These are phyloP conservation scores for Glebionis coronaria DNA, from an alignment of 129 eudicot genomes.

Conservation along the genomic window DNA sequence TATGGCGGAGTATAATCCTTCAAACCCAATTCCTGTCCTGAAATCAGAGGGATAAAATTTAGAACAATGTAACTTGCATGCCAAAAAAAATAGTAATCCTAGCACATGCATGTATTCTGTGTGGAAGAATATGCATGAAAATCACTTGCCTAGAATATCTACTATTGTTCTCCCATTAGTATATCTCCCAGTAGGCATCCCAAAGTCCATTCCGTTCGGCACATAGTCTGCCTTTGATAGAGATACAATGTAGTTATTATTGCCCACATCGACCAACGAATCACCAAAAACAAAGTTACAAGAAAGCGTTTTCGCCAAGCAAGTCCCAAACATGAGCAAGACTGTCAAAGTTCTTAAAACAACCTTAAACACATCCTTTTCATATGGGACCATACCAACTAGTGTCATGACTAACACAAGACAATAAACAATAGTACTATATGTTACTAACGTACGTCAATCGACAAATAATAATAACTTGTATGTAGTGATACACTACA, in stretches of 20 bases:
- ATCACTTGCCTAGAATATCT: constrained; percentile 70
- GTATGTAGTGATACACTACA: no score
- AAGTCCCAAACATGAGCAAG: constrained; percentile 24
- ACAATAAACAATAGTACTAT: neutral
- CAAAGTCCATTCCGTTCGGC: constrained; percentile 91
- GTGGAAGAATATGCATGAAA: neutral
- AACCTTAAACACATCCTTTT: constrained; percentile 10
- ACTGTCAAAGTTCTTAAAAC: constrained; percentile 20
- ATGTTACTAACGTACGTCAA: no score
- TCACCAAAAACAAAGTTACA: constrained; percentile 83
- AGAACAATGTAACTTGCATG: no score
- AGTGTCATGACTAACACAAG: constrained; percentile 7
- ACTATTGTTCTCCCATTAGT: constrained; percentile 84
- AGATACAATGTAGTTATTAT: constrained; percentile 73
- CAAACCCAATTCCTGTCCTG: constrained; percentile 65
- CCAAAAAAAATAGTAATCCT: no score
- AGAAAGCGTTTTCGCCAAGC: constrained; percentile 35
- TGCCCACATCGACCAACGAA: constrained; percentile 85
- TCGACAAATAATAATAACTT: neutral
- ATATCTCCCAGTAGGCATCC: constrained; percentile 76
- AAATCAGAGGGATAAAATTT: neutral
- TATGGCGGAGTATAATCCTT: constrained; percentile 62
- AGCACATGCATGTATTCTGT: no score
- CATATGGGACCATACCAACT: neutral
- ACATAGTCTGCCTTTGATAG: constrained; percentile 70